Evolutionary conservation across 2,329 filamentous ascomycete genomes (phyloP), one percentile per base, ranked within the genome.

Genomic region (Chrysoporthe puriensis): DNA sequence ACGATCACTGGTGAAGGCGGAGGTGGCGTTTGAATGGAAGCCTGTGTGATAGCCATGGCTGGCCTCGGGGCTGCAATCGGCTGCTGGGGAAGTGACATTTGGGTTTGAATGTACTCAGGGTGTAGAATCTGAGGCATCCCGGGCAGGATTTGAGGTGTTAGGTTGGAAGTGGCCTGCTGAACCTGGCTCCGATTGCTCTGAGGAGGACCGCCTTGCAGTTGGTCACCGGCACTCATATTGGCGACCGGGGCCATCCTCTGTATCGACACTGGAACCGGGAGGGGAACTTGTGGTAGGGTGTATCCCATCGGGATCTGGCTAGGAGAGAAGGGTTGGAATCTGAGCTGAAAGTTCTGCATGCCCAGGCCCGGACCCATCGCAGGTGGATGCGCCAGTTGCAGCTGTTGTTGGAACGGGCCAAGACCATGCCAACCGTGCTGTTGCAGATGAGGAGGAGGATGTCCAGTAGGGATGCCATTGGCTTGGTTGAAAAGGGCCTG

Each of bases 401-500:
- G 26, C 50, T 70, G 68, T 16, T 66, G 52, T 18, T 57, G n/a
- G 16, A 36, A 60, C 36, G 57, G 44, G n/a, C 44, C 52, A 16
- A 57, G 62, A 26, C 59, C 54, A 18, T 70, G 62, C 68, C 68
- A 70, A 34, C 62, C 68, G 18, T 70, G 68, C 21, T 63, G 63
- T n/a, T 65, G 63, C 4, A 62, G 48, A 8, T 66, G 69, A 34
- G 63, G 21, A 34, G 63, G 18, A 16, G 26, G 6, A n/a, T 58
- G 32, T 4, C 50, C 65, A 32, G 74, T 68, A n/a, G 74, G 72
- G 36, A 74, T 42, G 13, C 72, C 74, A 56, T 74, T 76, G 40
- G 70, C 44, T 66, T 74, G 73, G 32, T 73, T 69, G 59, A 75
- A 36, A 57, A 73, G 70, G 46, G 72, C 72, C 44, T 75, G 76